Base-by-base conservation (phyloP, 768 basidiomycete species). In the Suillus discolor region DNA sequence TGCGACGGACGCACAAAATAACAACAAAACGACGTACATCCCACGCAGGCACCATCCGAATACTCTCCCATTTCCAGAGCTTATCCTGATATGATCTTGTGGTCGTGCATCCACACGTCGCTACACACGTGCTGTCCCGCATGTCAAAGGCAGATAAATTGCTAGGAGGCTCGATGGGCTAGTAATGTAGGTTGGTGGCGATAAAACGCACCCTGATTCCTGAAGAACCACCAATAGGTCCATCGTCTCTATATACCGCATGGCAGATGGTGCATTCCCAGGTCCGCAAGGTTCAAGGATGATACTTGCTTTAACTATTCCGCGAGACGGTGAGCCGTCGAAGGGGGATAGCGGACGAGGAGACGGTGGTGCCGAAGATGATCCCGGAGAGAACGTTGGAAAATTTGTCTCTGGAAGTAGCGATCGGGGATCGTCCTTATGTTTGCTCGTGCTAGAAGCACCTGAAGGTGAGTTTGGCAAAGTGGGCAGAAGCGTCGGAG, bases 201-300 rank as follows among this genome's bases (percentile, higher is more conserved):
- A 16, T n/a, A 36, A 16, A 42, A 74, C 81, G 72, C 71, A 92
- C 92, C 92, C 93, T 49, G 84, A 81, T 69, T 86, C 82, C 61
- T 89, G 89, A 47, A 94, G 74, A 28, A 84, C 84, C 1, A 84
- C 77, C 34, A 91, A 64, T 57, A 84, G 73, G 12, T 76, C 66
- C 15, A 79, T 76, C 31, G 79, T 75, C n/a, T 82, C 77, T 15
- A 88, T 74, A 12, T 83, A 61, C 11, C 81, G 72, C 39, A 92
- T 72, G n/a, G 81, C 80, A 23, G 81, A 77, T 2, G 89, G 79
- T 15, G 80, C 73, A 57, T 80, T 71, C 5, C 79, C 75, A 15
- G 65, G 60, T 18, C 83, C 84, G 36, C 77, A 72, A 5, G 71
- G 75, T 6, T 83, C 77, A 0, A 89, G 86, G 39, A 90, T 74